Evolutionary conservation across 129 eudicot genomes (phyloP).

Genomic region (Flaveria ramosissima): DNA sequence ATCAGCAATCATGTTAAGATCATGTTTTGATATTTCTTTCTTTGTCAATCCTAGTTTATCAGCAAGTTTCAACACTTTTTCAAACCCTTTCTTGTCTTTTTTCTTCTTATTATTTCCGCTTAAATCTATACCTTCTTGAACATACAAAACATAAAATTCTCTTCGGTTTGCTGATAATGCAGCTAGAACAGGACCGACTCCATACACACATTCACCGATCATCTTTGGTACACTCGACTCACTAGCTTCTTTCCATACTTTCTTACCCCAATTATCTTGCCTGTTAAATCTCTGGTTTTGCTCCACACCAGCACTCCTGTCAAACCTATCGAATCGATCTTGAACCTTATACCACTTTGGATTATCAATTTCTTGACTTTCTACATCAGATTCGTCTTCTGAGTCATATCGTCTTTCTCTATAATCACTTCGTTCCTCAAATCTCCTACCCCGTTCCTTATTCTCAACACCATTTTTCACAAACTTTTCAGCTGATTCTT

Average conservation of each 20-base stretch:
- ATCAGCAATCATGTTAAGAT: slow-evolving; percentile 85
- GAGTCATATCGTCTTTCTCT: slow-evolving; percentile 12
- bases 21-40: slow-evolving; percentile 79
- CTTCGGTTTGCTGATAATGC: slow-evolving; percentile 80
- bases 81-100: slow-evolving; percentile 94
- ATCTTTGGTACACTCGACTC: slow-evolving; percentile 83
- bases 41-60: slow-evolving; percentile 65
- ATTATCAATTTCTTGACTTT: slow-evolving; percentile 47
- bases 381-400: slow-evolving; percentile 27
- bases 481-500: slow-evolving; percentile 67
- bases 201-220: slow-evolving; percentile 85
- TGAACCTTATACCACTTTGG: slow-evolving; percentile 77
- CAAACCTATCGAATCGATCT: slow-evolving; percentile 48
- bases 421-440: slow-evolving; percentile 17
- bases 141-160: slow-evolving; percentile 70
- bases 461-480: slow-evolving; percentile 34
- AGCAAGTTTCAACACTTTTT: slow-evolving; percentile 67
- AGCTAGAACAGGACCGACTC: slow-evolving; percentile 94
- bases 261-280: slow-evolving; percentile 83
- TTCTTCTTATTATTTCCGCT: slow-evolving; percentile 75
- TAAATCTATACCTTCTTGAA: slow-evolving; percentile 86
- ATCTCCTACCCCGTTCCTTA: slow-evolving; percentile 23
- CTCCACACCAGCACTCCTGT: slow-evolving; percentile 37
- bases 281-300: slow-evolving; percentile 56
- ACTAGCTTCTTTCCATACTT: slow-evolving; percentile 81